phyloP scores from a whole-genome alignment of 495 filamentous ascomycete genomes.

The Parmelia sp. region DNA sequence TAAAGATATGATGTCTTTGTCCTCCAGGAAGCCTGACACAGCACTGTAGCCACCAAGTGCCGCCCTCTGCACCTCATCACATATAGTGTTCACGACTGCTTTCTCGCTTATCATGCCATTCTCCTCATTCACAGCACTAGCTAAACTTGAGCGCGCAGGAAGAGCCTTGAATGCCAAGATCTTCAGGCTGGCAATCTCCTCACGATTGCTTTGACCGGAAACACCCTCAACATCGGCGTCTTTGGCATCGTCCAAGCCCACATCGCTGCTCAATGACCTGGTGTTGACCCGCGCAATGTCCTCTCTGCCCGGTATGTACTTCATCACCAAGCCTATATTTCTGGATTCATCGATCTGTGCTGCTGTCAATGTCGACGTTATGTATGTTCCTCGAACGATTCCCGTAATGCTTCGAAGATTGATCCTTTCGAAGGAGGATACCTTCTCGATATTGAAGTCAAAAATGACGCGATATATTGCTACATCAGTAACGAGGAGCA shows the following conservation, averaged over 20 bases:
- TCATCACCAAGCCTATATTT: slow-evolving; percentile 77
- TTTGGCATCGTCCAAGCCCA: slow-evolving; percentile 31
- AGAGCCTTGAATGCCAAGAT: slow-evolving; percentile 55
- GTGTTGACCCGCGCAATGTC: slow-evolving; percentile 77
- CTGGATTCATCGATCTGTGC: slow-evolving; percentile 64
- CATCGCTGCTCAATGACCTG: slow-evolving; percentile 61
- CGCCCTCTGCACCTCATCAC: slow-evolving; percentile 49
- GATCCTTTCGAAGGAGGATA: slow-evolving; percentile 82
- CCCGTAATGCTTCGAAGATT: slow-evolving; percentile 61
- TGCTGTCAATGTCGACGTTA: slow-evolving; percentile 74
- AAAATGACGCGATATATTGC: slow-evolving; percentile 84
- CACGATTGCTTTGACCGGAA: slow-evolving; percentile 40
- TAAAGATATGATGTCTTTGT: slow-evolving; percentile 71
- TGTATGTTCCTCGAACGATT: slow-evolving; percentile 76
- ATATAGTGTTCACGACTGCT: slow-evolving; percentile 65
- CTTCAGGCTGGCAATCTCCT: slow-evolving; percentile 30
- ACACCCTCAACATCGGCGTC: slow-evolving; percentile 29
- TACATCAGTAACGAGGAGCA: slow-evolving; percentile 76
- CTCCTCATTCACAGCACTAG: slow-evolving; percentile 29
- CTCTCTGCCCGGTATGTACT: slow-evolving; percentile 59
- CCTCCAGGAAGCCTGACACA: slow-evolving; percentile 46
- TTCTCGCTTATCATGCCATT: slow-evolving; percentile 50
- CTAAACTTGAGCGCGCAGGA: slow-evolving; percentile 45
- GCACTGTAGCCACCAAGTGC: slow-evolving; percentile 32
- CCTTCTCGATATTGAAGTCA: slow-evolving; percentile 89